These are phyloP conservation scores for Wolfiporia cocos DNA, from an alignment of 1,284 basidiomycete genomes.

Conservation along the genomic window DNA sequence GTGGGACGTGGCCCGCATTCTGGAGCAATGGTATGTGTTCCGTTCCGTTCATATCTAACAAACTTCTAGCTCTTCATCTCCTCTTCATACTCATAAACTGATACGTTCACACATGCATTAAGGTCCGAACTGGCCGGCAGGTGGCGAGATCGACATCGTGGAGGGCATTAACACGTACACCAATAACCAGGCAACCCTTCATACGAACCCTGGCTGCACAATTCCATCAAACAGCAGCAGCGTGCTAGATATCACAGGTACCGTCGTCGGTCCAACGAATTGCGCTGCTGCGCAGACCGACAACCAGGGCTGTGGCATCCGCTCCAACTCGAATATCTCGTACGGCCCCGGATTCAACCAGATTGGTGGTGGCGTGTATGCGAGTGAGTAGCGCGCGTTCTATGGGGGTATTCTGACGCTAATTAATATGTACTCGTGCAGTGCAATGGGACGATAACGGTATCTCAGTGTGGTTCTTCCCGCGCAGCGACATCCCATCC, in stretches of 20 bases:
- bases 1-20: slow-evolving; percentile 77
- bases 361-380: slow-evolving; percentile 76
- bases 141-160: slow-evolving; percentile 84
- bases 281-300: slow-evolving; percentile 61
- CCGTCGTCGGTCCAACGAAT: slow-evolving; percentile 59
- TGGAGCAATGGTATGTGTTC: slow-evolving; percentile 43
- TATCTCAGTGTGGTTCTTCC: slow-evolving; percentile 80
- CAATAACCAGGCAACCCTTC: slow-evolving; percentile 76
- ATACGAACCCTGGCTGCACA: slow-evolving; percentile 71
- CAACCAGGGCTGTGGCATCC: slow-evolving; percentile 57
- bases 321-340: slow-evolving; percentile 41
- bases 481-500: slow-evolving; percentile 60
- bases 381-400: slow-evolving; percentile 46
- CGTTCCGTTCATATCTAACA: too few species aligned
- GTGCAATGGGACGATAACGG: slow-evolving; percentile 73
- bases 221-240: slow-evolving; percentile 45
- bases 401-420: not conserved
- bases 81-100: too few species aligned
- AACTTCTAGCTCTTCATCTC: too few species aligned
- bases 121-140: slow-evolving; percentile 68
- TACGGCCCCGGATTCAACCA: slow-evolving; percentile 67
- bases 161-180: slow-evolving; percentile 78
- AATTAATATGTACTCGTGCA: slow-evolving; percentile 21
- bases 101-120: not conserved
- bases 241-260: slow-evolving; percentile 48